Evolutionary conservation across 139 green algal species (phyloP), one percentile per base, ranked within the genome.

Genomic region (Astrephomene gubernaculifera): DNA sequence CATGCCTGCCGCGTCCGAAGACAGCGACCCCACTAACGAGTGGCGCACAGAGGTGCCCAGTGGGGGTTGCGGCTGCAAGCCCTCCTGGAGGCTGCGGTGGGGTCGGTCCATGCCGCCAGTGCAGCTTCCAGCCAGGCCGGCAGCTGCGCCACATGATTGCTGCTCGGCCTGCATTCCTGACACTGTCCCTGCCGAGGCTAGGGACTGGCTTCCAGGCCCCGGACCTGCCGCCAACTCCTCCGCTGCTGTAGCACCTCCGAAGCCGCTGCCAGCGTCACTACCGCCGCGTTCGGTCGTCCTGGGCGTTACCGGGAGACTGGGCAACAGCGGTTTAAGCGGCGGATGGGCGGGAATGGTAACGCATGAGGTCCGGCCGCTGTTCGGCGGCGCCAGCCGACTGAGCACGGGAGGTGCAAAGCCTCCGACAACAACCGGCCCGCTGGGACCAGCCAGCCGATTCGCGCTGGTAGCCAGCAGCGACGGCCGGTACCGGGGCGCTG

Each of bases 391-490:
- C 31, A 85, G 63, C 1, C 79, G 63, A 43, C 79, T 85, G 33
- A 29, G 43, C n/a, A 29, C 39, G 31, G 60, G 3, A 29, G n/a
- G 71, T 57, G 12, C 39, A 57, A 1, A 14, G 38, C 68, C 25
- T 36, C n/a, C 27, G 71, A 38, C n/a, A 45, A 31, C 22, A 2
- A 10, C 31, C 44, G 44, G 44, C 36, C 43, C 19, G 2, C 53
- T 33, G 31, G n/a, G n/a, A n/a, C n/a, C n/a, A n/a, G n/a, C 44
- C 33, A 85, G 64, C 10, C 79, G 79, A 4, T 54, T 19, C 33
- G 79, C 49, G 44, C 79, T 85, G 43, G 63, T 17, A 24, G 63
- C 41, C 44, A 85, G 79, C 1, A 85, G 44, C 64, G 79, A 85
- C 4, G 63, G 79, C n/a, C 63, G 64, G 61, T 85, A 85, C 8